These are phyloP conservation scores for Ceratobasidium sp. DNA, from an alignment of 1,284 basidiomycete species.

Conservation along the genomic window DNA sequence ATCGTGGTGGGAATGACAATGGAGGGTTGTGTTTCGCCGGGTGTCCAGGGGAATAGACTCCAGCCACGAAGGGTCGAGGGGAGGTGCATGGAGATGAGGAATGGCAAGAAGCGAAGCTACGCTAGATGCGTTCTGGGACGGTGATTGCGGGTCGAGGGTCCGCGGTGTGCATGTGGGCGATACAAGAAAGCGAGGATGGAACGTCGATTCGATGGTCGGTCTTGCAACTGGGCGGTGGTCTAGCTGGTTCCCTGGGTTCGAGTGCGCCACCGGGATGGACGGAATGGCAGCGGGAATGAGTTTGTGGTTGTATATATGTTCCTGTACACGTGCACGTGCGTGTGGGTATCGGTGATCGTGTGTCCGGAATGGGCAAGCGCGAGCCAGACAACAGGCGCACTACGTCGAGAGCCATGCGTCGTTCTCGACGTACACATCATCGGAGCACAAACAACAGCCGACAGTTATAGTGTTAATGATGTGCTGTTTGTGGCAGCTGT, in stretches of 20 bases:
- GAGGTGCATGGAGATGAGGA: neutral
- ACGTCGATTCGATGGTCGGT: constrained; percentile 9
- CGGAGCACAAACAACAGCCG: constrained; percentile 1
- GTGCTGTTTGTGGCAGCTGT: too few relatives aligned
- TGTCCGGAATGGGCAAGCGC: constrained; percentile 1
- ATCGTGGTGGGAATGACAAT: neutral
- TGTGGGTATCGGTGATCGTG: constrained; percentile 9
- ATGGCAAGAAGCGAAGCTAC: neutral
- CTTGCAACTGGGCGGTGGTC: neutral
- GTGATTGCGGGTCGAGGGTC: constrained; percentile 1
- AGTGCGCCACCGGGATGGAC: neutral
- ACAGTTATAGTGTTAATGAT: too few relatives aligned
- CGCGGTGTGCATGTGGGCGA: neutral
- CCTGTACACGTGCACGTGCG: constrained; percentile 31
- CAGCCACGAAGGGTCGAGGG: neutral
- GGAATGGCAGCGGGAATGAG: neutral
- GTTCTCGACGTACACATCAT: constrained; percentile 6
- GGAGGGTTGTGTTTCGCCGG: neutral
- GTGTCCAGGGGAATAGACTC: neutral
- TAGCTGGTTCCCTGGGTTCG: neutral
- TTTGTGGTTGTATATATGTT: neutral
- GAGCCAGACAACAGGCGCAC: constrained; percentile 5
- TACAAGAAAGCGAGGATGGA: neutral
- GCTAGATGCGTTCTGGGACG: neutral
- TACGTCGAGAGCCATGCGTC: neutral